Base-by-base conservation (phyloP, 305 asterid species). In the Coffea humblotiana region DNA sequence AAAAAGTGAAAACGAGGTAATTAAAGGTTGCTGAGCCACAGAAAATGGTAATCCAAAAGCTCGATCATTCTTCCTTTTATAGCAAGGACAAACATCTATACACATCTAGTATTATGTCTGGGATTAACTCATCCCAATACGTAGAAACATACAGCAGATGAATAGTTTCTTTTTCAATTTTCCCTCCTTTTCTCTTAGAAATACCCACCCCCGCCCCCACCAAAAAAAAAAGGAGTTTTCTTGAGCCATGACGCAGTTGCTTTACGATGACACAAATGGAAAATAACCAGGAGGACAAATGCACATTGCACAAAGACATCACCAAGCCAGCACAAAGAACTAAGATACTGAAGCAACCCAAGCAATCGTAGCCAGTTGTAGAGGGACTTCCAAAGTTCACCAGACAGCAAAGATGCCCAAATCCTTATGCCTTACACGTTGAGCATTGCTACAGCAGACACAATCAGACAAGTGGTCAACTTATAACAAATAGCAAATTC, bases 291-390 rank as follows among this genome's bases (percentile, higher is more conserved):
- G 83, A 51, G 63, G 77, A 51, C 64, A 75, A 68, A 75, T 49
- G 77, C 69, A 80, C 72, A 79, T 85, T 70, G 77, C 83, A 87
- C 79, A 58, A 82, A 65, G 83, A 83, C 68, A 80, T 81, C 87
- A 80, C 77, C 82, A 81, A 83, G 77, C 87, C 80, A 85, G 79
- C 82, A 86, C 72, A 85, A 72, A 77, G 80, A 80, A 78, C 85
- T 80, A 80, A 84, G 84, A 88, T 79, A 79, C 86, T 40, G 83
- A 85, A 86, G 83, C 76, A 76, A 84, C 82, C 82, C 82, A 77
- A 81, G 85, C 78, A 78, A 81, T 61, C 82, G 29, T 75, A 80
- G 73, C 84, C 80, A 83, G 83, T 75, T 40, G 82, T 80, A 85
- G 84, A 78, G 84, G 84, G 68, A 84, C 82, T 84, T 70, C 45